Percentiles rank a stretch among this genome's conserved stretches.
Evolutionary conservation across 176 grass and related monocot genomes (phyloP).

Genomic region (Rhynchospora pubera): DNA sequence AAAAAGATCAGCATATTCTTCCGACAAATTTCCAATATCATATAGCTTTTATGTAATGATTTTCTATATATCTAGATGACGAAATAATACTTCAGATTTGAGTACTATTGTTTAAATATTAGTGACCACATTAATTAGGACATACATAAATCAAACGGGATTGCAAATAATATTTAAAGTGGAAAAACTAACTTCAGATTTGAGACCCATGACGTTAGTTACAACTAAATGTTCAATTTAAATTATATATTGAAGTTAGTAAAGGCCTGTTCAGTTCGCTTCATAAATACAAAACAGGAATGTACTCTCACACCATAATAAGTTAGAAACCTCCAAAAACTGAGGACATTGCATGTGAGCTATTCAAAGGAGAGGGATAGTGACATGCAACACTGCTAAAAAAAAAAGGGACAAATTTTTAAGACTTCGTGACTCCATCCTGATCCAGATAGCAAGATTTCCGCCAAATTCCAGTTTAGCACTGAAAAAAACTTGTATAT

Average conservation of each 20-base stretch:
- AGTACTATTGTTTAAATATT: too few species aligned
- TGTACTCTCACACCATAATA: background rate
- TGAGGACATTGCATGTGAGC: constrained; percentile 5
- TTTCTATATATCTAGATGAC: too few species aligned
- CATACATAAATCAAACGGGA: background rate
- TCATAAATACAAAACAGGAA: constrained; percentile 14
- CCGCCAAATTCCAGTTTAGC: background rate
- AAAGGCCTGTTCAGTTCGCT: background rate
- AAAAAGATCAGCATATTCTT: too few species aligned
- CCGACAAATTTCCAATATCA: too few species aligned
- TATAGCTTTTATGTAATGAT: too few species aligned
- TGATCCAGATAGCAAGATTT: background rate
- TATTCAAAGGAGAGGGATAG: background rate
- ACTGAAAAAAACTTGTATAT: background rate
- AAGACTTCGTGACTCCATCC: background rate
- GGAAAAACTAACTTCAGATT: background rate
- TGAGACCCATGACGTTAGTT: too few species aligned
- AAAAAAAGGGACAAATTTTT: background rate
- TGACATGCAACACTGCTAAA: background rate
- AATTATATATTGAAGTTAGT: background rate
- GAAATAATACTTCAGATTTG: too few species aligned
- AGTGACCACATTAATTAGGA: too few species aligned
- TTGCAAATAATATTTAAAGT: background rate
- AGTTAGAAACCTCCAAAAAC: background rate
- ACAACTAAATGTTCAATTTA: background rate